These are phyloP conservation scores for Erodium chrysanthum DNA, from an alignment of 441 rosid species.

Conservation along the genomic window DNA sequence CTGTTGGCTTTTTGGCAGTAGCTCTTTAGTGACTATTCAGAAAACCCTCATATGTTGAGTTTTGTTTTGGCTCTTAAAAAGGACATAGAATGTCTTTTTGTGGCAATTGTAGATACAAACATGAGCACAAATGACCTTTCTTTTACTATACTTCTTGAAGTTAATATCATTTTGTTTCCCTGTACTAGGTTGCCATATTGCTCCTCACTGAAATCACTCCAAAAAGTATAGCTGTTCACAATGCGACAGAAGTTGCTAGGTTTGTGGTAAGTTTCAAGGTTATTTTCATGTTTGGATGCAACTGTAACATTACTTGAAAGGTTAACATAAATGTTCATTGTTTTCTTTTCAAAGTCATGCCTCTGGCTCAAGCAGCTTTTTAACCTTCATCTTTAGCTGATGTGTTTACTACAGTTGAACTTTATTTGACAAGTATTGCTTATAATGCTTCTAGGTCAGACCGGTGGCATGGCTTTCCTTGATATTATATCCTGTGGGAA, in stretches of 20 bases:
- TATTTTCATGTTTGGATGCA: constrained; percentile 8
- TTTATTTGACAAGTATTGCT: constrained; percentile 28
- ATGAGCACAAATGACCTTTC: background rate
- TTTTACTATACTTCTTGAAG: constrained; percentile 3
- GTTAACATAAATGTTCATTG: background rate
- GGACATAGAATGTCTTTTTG: background rate
- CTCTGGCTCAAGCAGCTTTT: background rate
- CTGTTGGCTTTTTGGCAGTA: background rate
- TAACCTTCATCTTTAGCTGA: constrained; percentile 17
- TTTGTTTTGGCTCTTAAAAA: background rate
- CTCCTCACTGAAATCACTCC: constrained; percentile 98
- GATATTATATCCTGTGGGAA: constrained; percentile 87
- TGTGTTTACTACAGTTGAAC: constrained; percentile 12
- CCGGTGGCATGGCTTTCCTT: constrained; percentile 99
- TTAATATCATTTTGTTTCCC: background rate
- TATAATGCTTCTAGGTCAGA: constrained; percentile 72
- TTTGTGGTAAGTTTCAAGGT: constrained; percentile 65
- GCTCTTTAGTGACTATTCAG: background rate
- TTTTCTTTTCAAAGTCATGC: constrained; percentile 7
- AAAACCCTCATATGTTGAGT: background rate
- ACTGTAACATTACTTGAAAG: background rate
- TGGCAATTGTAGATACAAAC: background rate
- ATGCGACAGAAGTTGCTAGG: constrained; percentile 90
- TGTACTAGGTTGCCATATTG: constrained; percentile 69
- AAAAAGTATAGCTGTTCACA: constrained; percentile 93